Conservation (phyloP, 805 yeast genomes). For the Spencermartinsiella europaea region DNA sequence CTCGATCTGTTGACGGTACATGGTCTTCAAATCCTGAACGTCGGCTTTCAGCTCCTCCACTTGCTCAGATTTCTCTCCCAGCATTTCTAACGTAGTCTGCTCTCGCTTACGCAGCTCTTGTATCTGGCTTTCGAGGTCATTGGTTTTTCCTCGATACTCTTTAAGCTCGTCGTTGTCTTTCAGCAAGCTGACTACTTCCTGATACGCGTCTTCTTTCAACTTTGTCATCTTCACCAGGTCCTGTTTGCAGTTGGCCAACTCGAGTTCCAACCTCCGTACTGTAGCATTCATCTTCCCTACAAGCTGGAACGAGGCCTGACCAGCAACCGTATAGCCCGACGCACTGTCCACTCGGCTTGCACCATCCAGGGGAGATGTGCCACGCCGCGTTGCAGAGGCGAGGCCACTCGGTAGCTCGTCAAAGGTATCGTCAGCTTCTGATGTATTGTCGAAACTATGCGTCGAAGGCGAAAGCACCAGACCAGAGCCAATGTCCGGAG, state of each 20-base stretch:
- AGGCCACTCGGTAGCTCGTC: conserved; percentile 7
- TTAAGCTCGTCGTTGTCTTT: conserved; percentile 48
- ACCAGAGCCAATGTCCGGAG: conserved; percentile 1
- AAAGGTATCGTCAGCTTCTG: conserved; percentile 5
- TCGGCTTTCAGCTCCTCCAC: conserved; percentile 86
- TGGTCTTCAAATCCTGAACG: conserved; percentile 79
- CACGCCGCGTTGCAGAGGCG: conserved; percentile 6
- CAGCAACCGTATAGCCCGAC: conserved; percentile 11
- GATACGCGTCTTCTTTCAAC: conserved; percentile 64
- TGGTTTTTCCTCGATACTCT: conserved; percentile 32
- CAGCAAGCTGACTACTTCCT: conserved; percentile 57
- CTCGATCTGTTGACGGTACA: conserved; percentile 78
- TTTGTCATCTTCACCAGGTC: conserved; percentile 48
- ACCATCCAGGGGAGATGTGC: conserved; percentile 4
- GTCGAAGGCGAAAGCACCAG: conserved; percentile 2
- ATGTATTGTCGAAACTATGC: not conserved
- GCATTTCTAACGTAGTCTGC: conserved; percentile 56
- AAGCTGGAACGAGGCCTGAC: conserved; percentile 47
- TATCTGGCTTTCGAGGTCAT: conserved; percentile 31
- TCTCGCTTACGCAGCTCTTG: conserved; percentile 41
- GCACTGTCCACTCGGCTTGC: conserved; percentile 8
- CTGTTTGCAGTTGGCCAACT: conserved; percentile 58
- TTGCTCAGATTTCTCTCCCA: conserved; percentile 84
- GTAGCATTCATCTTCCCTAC: conserved; percentile 71
- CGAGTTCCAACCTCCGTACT: conserved; percentile 75